Base-by-base conservation (phyloP, 495 filamentous ascomycete genomes). In the Hypoxylon crocopeplum region DNA sequence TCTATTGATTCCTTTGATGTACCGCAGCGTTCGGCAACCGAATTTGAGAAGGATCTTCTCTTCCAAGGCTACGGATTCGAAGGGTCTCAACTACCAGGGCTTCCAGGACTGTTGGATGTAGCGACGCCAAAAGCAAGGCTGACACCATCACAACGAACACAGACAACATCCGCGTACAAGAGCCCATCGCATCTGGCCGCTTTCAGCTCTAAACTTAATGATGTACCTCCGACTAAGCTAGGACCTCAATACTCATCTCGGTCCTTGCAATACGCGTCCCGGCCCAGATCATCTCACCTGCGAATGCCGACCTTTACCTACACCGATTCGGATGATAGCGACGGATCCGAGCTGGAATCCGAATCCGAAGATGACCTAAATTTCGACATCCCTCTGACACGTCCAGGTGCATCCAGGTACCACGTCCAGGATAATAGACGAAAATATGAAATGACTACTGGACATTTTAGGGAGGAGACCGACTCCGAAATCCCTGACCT, bases 31-130 rank as follows among this genome's bases (percentile, higher is more conserved):
- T 59, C 61, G 6, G 56, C 50, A 0, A 68, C 64, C 27, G 73
- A 76, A 27, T 74, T 72, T 45, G 78, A 79, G 56, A 74, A 75
- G 37, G 72, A 74, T 4, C 66, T 81, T 10, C 66, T 81, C 12
- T 79, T 79, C 37, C 66, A 67, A 16, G 75, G 71, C 7, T 79
- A 77, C 48, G 71, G 69, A 5, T 41, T 59, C 0, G 55, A 59
- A 29, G 74, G 73, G 5, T 46, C 51, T 19, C 70, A 72, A 54
- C 54, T 77, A 3, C 73, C 77, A 5, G 77, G 76, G 10, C 66
- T 79, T 7, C 74, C 75, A 1, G 74, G 72, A 1, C 39, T 76
- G 0, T 66, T 68, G 19, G 70, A 73, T n/a, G 45, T 32, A 8
- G 25, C 30, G 7, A 17, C 53, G 15, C 16, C 59, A 13, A 50